Evolutionary conservation across 768 basidiomycete species (phyloP).

Genomic region (Phylloporus arenicola): DNA sequence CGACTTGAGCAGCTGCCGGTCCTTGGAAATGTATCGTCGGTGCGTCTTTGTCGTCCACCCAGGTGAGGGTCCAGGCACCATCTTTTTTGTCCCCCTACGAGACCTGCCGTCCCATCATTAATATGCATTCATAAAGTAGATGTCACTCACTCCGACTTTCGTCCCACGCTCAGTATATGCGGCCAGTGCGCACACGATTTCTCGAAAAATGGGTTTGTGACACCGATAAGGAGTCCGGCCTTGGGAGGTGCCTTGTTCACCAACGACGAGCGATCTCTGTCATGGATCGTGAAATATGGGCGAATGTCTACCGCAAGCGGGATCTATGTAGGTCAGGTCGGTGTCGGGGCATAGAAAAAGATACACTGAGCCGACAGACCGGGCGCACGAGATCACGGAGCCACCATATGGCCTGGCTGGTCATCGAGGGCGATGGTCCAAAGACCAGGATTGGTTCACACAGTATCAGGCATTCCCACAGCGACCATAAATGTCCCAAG

Average conservation of each 20-base stretch:
- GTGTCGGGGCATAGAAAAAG: background rate
- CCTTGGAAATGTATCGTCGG: constrained; percentile 81
- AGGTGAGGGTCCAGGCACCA: constrained; percentile 47
- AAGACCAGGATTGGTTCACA: constrained; percentile 88
- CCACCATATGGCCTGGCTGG: constrained; percentile 91
- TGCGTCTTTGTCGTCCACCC: constrained; percentile 80
- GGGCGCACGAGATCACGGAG: constrained; percentile 82
- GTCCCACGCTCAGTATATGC: constrained; percentile 69
- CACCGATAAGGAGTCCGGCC: constrained; percentile 70
- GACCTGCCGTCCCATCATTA: constrained; percentile 2
- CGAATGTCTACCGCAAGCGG: constrained; percentile 81
- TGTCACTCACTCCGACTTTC: constrained; percentile 38
- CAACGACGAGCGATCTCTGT: constrained; percentile 68
- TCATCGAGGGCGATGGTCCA: constrained; percentile 70
- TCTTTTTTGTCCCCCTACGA: constrained; percentile 1
- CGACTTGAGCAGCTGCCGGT: constrained; percentile 64
- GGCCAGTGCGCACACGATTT: constrained; percentile 81
- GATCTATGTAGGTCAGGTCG: constrained; percentile 44
- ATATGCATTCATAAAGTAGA: background rate
- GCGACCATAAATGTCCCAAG: constrained; percentile 66
- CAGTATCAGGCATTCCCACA: constrained; percentile 91
- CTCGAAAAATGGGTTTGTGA: constrained; percentile 86
- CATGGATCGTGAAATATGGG: constrained; percentile 96
- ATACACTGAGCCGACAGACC: constrained; percentile 35
- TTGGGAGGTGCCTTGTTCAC: constrained; percentile 81